Base-by-base conservation (phyloP, 148 eudicot genomes). In the Chenopodium suecicum region DNA sequence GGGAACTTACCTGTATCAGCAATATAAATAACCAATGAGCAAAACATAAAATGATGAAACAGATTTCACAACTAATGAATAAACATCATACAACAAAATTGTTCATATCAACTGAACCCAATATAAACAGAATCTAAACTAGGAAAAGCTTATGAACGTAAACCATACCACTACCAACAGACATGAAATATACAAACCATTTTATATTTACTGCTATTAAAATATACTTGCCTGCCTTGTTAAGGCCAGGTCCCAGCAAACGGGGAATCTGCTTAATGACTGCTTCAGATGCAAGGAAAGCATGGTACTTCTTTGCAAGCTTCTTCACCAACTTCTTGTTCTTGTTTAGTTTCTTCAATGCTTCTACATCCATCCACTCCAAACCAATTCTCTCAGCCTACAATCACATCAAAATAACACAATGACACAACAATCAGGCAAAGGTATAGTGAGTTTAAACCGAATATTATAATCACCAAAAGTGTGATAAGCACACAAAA, bases 281-380 rank as follows among this genome's bases (percentile, higher is more conserved):
- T 41, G 95, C 87, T 84, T 92, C 95, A 2, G 95, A 92, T 0
- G 95, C 95, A 70, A 92, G 86, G 82, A 92, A 92, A 74, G 92
- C 93, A 89, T 92, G 95, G 82, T 90, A 91, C 77, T 88, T 92
- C 88, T 92, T 92, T 13, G 95, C 95, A 20, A 92, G 91, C 69
- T 92, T 92, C 93, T 92, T 92, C 32, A 92, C 95, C 80, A 92
- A 37, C 54, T 92, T 92, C 88, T 92, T 92, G 86, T 92, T 92
- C 82, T 92, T 92, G 91, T 92, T 92, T 48, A 92, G 86, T 83
- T 92, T 92, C 80, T 92, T 92, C 87, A 92, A 80, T 47, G 90
- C 91, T 80, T 92, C 95, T 37, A 92, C 95, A 86, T 92, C 95
- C 95, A 92, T 92, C 76, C 86, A 92, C 77, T 92, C 92, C 89